Percentiles rank a stretch among this genome's conserved stretches.
These are phyloP conservation scores for Phytomonas sp. DNA, from an alignment of 208 protist species.

Conservation along the genomic window DNA sequence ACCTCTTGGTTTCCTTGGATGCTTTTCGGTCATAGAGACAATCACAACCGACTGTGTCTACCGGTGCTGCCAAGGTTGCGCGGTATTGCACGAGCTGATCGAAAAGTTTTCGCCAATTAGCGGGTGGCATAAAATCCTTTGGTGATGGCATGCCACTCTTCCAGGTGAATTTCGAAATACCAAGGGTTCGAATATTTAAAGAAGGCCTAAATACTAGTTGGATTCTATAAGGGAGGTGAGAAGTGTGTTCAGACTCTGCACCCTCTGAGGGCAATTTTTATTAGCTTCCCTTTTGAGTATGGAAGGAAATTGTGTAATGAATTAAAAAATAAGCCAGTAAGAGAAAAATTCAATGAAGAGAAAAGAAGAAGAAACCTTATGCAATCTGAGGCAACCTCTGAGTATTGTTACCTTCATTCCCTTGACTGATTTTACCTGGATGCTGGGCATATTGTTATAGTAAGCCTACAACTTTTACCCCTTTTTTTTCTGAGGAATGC, in stretches of 20 bases:
- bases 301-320: background rate
- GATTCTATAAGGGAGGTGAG: background rate
- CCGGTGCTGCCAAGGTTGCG: constrained; percentile 45
- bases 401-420: background rate
- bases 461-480: background rate
- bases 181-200: background rate
- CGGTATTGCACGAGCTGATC: constrained; percentile 52
- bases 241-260: background rate
- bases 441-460: background rate
- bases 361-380: constrained; percentile 2
- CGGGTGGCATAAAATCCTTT: constrained; percentile 31
- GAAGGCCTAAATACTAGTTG: background rate
- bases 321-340: background rate
- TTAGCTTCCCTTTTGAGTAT: background rate
- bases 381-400: background rate
- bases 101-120: constrained; percentile 69
- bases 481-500: background rate
- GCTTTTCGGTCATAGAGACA: constrained; percentile 45
- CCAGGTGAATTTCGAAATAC: background rate
- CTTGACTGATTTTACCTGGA: background rate
- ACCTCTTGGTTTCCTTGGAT: constrained; percentile 59
- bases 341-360: constrained; percentile 5
- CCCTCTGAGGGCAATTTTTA: background rate
- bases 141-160: background rate
- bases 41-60: constrained; percentile 88